Conservation (phyloP, 345 rosid genomes). For the Aquilaria yunnanensis region DNA sequence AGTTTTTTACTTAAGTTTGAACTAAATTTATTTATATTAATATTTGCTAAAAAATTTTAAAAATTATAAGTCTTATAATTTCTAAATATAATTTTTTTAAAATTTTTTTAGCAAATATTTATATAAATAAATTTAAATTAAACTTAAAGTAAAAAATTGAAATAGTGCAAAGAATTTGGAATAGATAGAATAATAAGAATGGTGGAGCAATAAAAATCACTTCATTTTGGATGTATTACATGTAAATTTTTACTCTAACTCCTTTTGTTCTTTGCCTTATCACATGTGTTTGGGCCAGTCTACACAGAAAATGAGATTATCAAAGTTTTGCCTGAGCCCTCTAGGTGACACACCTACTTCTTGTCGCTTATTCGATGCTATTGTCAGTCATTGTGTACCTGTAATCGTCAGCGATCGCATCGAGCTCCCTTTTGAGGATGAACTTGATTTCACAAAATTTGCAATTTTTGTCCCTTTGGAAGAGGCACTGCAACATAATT, state of each 20-base stretch:
- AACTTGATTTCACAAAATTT: conserved; percentile 64
- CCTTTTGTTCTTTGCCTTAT: conserved; percentile 7
- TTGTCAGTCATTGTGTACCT: conserved; percentile 81
- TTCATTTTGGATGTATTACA: too few species aligned
- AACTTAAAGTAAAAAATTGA: too few species aligned
- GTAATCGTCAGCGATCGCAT: conserved; percentile 76
- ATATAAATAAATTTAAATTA: too few species aligned
- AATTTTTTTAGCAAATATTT: too few species aligned
- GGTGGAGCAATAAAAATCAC: too few species aligned
- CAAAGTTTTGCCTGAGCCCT: conserved; percentile 83
- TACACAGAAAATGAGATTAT: conserved; percentile 75
- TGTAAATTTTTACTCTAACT: neutral
- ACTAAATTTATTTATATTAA: too few species aligned
- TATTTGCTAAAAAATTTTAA: too few species aligned
- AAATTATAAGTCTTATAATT: too few species aligned
- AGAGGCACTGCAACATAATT: conserved; percentile 63
- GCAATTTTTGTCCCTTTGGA: conserved; percentile 65
- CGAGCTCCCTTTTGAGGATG: conserved; percentile 87
- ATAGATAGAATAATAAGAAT: too few species aligned
- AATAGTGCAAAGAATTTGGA: neutral
- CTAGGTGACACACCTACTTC: conserved; percentile 96
- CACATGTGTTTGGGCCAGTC: conserved; percentile 38
- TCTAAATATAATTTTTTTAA: too few species aligned
- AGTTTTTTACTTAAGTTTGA: too few species aligned
- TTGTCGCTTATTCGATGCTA: conserved; percentile 80